Base-by-base conservation (phyloP, 805 yeast species). In the Pichia membranifaciens region DNA sequence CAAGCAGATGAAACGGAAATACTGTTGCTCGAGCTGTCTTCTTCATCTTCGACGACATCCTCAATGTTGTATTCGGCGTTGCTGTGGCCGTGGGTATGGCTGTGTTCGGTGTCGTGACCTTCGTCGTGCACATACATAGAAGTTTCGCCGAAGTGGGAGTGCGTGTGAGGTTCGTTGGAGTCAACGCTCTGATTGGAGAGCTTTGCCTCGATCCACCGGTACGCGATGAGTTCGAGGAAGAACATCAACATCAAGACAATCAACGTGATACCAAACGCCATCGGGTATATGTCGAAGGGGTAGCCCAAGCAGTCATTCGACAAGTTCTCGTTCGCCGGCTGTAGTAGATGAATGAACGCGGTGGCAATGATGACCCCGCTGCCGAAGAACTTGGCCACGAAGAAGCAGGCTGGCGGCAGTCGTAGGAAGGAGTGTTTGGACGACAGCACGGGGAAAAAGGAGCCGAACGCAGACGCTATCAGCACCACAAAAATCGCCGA, bases 291-390 rank as follows among this genome's bases (percentile, higher is more conserved):
- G 3, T 52, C 68, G 57, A 78, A 77, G 0, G 75, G 73, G 33
- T 79, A 82, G 12, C 86, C 85, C 23, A 85, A 69, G 67, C 93
- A 85, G 9, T 68, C 75, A 41, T 75, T 58, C 1, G 72, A 58
- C 40, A 85, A 67, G 2, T 78, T 72, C 9, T 81, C 84, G 49
- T 71, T 63, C 4, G 93, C 91, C 0, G 88, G 91, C 51, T 77
- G 72, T 49, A 86, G 65, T 50, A 86, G 67, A 66, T 86, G 95
- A 28, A 86, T 79, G 56, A 86, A 84, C 0, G 90, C 87, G 1
- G 95, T 86, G 13, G 91, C 86, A 12, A 86, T 74, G 58, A 86
- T 86, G 42, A 86, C 91, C 47, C 95, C 95, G 3, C 90, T 82
- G 51, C 95, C 95, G 60, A 86, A 86, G 64, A 74, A 84, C 58